phyloP scores from a whole-genome alignment of 352 stramenopile species.

The Peronospora destructor region DNA sequence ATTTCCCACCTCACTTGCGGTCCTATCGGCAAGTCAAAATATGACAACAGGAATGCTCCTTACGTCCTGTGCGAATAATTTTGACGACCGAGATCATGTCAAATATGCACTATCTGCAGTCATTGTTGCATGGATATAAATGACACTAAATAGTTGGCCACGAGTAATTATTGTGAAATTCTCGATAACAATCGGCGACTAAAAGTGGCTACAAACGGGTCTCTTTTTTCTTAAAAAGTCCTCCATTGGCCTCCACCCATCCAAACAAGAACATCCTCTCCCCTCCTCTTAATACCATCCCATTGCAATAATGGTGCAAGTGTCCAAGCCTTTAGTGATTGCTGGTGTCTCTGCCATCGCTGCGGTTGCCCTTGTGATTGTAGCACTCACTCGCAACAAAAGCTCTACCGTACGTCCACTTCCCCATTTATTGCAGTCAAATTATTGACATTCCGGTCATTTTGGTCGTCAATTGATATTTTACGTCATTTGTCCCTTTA shows the following conservation, averaged over 20 bases:
- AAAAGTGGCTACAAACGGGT: neutral
- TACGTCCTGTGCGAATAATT: no score
- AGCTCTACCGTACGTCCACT: conserved; percentile 33
- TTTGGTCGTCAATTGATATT: neutral
- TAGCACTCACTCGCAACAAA: conserved; percentile 38
- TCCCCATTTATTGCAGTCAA: neutral
- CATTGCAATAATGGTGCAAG: conserved; percentile 52
- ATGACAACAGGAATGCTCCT: no score
- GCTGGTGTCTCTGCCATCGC: conserved; percentile 57
- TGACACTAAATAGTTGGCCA: no score
- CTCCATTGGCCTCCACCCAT: conserved; percentile 8
- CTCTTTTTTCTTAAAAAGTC: neutral
- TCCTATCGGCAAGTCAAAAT: no score
- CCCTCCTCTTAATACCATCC: neutral
- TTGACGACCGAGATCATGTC: no score
- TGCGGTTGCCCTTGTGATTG: conserved; percentile 45
- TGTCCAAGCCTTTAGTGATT: conserved; percentile 78
- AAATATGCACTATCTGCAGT: no score
- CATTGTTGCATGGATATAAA: no score
- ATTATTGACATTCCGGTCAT: neutral
- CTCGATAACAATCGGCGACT: neutral
- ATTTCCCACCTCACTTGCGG: no score
- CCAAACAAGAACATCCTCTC: conserved; percentile 13
- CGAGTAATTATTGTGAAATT: no score
- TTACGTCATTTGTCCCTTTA: neutral